Evolutionary conservation across 2,329 filamentous ascomycete species (phyloP).

Genomic region (Thelonectria discophora): DNA sequence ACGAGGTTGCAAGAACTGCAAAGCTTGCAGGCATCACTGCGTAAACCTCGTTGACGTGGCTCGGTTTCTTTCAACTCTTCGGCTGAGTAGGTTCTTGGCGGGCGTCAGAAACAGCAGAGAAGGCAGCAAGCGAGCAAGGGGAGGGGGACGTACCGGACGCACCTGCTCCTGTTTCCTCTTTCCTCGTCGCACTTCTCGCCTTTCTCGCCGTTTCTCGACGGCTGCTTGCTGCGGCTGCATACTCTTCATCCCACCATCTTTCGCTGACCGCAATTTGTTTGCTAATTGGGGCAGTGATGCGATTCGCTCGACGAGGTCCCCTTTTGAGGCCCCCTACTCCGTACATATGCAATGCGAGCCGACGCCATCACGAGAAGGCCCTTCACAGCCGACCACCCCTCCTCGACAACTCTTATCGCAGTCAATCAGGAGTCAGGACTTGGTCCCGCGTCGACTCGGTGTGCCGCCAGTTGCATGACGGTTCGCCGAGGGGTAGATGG

Average conservation of each 20-base stretch:
- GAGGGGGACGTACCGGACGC: not conserved
- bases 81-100: conserved; percentile 17
- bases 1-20: conserved; percentile 25
- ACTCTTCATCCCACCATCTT: conserved; percentile 2
- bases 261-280: conserved; percentile 29
- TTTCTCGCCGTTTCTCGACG: not conserved
- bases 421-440: conserved; percentile 37
- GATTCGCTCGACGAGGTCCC: conserved; percentile 31
- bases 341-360: conserved; percentile 20
- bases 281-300: conserved; percentile 21
- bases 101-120: conserved; percentile 13
- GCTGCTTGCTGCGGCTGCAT: not conserved
- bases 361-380: conserved; percentile 9
- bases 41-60: conserved; percentile 22
- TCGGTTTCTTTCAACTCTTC: conserved; percentile 16
- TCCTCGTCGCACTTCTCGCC: not conserved
- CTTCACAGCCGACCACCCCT: conserved; percentile 13
- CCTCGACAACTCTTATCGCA: conserved; percentile 23
- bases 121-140: not conserved
- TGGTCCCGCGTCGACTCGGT: conserved; percentile 38
- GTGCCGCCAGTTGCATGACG: conserved; percentile 40
- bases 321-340: conserved; percentile 28
- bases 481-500: conserved; percentile 33
- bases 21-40: conserved; percentile 10
- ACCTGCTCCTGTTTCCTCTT: conserved; percentile 13